Evolutionary conservation across 2,329 filamentous ascomycete species (phyloP), one percentile per base, ranked within the genome.

Genomic region (Madurella mycetomatis): DNA sequence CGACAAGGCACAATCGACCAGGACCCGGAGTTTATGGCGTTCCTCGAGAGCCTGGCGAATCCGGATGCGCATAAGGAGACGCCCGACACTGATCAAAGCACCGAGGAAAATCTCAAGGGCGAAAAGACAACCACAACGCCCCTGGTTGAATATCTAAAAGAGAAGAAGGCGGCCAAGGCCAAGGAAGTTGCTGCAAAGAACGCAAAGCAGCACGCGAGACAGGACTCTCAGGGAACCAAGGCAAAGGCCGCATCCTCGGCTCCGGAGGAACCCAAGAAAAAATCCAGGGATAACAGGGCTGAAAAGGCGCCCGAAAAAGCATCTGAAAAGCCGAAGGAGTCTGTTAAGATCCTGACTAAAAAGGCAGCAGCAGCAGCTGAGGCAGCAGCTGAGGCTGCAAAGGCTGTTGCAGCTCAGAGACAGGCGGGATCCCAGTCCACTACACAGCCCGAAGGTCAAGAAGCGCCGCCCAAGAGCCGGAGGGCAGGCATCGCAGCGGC

Each of bases 1-100:
- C 85, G 92, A 13, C 90, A 96, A 69, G 94, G 92, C 50, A 96
- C 91, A 2, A 97, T 99, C 62, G 94, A 99, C 65, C 91, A 96
- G 68, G 94, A 99, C 66, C 85, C 90, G 0, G 94, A 97, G 64
- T 99, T 96, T 64, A 95, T 96, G 76, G 84, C 86, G 25, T 99
- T 97, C 68, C 79, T 99, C 8, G 88, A 95, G 69, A 87, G 83
- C 51, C 79, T 97, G 45, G 95, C 92, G 1, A 90, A 95, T 62
- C 82, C 82, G 1, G 70, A 71, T 9, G 72, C 73, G 1, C 64
- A 73, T 5, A 81, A 77, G 49, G 78, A 82, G 49, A 76, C 81
- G n/a, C 63, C 68, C 11, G 74, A 79, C 15, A 69, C 70, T 5
- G 73, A 78, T 12, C 65, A 81, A 12, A 65, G 74, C 9, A 70